Evolutionary conservation across 768 basidiomycete species (phyloP), one percentile per base, ranked within the genome.

Genomic region (Suillus occidentalis): DNA sequence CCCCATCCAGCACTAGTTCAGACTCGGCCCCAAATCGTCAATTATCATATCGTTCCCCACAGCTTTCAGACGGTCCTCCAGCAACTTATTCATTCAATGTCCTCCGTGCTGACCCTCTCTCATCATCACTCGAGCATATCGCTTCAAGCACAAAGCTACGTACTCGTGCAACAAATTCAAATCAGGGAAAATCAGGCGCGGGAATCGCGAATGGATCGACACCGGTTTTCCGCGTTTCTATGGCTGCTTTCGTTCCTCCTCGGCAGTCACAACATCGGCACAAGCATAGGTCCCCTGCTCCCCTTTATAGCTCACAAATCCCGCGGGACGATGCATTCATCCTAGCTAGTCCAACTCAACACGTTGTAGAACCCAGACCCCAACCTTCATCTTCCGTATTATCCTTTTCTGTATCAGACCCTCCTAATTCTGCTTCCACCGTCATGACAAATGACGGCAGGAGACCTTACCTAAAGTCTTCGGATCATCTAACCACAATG

Each of bases 71-170:
- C 7, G 66, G 64, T 39, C n/a, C 70, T 25, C 65, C 65, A 9
- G 52, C 64, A 20, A 64, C 42, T 34, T 79, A 76, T 69, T 81
- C 80, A 2, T 84, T 82, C 72, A 80, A 78, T 68, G 80, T 83
- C n/a, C 75, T 82, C 43, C 77, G 80, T 22, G 79, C 83, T 7
- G 78, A 81, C 65, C 81, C 82, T 34, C 50, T 77, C 62, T 76
- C 73, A 4, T 69, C 78, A 4, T 82, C 82, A 12, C 76, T 83
- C 12, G 76, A 83, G 61, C 83, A 83, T 55, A 76, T 83, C 58
- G 72, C 80, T 9, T 80, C 83, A 40, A 81, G 79, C 69, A 77
- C 75, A 25, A 79, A 79, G 7, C 73, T 78, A 22, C 78, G 76
- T 43, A 79, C 75, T 12, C 72, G 78, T 18, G 70, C 72, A 0